A percentile compares a stretch with the other conserved stretches of the same genome.
Conservation (phyloP, 371 early-diverging fungal genomes). For the Syncephalastrum sp. region DNA sequence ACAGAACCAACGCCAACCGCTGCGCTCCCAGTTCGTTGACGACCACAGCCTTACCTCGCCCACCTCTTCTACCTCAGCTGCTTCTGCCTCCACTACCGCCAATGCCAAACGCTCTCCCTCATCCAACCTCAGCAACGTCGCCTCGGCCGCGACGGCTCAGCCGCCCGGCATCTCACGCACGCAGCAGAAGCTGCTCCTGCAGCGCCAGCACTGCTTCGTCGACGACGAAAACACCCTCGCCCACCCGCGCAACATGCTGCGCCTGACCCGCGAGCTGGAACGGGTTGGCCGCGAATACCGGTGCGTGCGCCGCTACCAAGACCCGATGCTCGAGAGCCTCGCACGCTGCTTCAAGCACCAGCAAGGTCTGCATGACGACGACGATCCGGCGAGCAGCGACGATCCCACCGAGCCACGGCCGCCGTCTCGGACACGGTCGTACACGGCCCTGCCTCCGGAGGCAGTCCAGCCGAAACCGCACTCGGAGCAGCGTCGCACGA, state of each 20-base stretch:
- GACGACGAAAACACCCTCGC: constrained; percentile 48
- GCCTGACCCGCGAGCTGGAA: constrained; percentile 49
- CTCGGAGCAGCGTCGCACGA: constrained; percentile 19
- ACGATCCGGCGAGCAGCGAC: too few species aligned
- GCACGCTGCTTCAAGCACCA: constrained; percentile 23
- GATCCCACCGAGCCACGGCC: too few species aligned
- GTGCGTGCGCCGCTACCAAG: constrained; percentile 30
- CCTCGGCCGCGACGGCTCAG: constrained; percentile 22
- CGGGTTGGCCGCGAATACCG: constrained; percentile 45
- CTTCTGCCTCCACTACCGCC: background rate
- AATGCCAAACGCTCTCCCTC: constrained; percentile 2
- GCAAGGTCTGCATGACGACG: constrained; percentile 1
- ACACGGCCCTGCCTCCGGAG: too few species aligned
- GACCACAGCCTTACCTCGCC: background rate
- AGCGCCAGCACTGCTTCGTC: constrained; percentile 47
- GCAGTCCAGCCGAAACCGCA: constrained; percentile 12
- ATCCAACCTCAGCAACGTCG: constrained; percentile 17
- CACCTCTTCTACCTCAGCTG: background rate
- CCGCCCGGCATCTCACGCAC: constrained; percentile 42
- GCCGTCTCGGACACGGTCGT: too few species aligned
- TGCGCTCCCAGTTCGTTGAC: constrained; percentile 20
- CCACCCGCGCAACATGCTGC: constrained; percentile 51
- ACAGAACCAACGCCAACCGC: constrained; percentile 5
- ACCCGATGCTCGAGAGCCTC: constrained; percentile 43
- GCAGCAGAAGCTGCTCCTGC: constrained; percentile 51